These are phyloP conservation scores for Trifolium dubium DNA, from an alignment of 306 rosid genomes.

Conservation along the genomic window DNA sequence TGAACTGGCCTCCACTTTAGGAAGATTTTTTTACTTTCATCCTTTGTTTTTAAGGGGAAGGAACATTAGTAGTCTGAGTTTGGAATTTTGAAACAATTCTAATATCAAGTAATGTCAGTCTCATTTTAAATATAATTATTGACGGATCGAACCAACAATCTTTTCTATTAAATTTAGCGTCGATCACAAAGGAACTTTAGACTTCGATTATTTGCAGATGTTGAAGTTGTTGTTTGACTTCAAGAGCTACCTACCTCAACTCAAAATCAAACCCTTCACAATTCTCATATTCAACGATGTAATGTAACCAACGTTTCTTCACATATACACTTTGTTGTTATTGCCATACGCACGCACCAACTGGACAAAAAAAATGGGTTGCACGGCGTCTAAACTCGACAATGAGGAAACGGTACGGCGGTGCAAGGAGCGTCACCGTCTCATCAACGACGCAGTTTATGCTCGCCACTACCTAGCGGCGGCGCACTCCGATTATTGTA, in stretches of 20 bases:
- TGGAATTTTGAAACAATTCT: too few species aligned
- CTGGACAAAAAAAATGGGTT: constrained; percentile 61
- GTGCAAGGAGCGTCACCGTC: constrained; percentile 87
- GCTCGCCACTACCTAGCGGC: constrained; percentile 94
- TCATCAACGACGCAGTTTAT: constrained; percentile 73
- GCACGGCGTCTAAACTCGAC: constrained; percentile 84
- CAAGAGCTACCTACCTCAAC: neutral
- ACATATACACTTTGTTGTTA: neutral
- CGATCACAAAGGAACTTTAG: too few species aligned
- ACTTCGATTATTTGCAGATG: neutral
- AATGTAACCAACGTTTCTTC: neutral
- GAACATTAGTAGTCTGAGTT: too few species aligned
- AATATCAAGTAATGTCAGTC: too few species aligned
- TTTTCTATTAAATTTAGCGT: too few species aligned
- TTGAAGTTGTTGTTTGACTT: constrained; percentile 24
- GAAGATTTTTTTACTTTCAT: too few species aligned
- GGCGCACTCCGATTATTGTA: constrained; percentile 88
- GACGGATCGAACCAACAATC: too few species aligned
- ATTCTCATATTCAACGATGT: neutral
- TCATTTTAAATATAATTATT: too few species aligned
- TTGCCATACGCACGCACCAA: neutral
- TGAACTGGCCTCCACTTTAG: neutral
- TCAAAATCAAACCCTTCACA: neutral
- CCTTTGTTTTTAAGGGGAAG: too few species aligned
- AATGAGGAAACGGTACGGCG: constrained; percentile 91